These are phyloP conservation scores for Chaetoceros tenuissimus DNA, from an alignment of 108 stramenopile species.

Conservation along the genomic window DNA sequence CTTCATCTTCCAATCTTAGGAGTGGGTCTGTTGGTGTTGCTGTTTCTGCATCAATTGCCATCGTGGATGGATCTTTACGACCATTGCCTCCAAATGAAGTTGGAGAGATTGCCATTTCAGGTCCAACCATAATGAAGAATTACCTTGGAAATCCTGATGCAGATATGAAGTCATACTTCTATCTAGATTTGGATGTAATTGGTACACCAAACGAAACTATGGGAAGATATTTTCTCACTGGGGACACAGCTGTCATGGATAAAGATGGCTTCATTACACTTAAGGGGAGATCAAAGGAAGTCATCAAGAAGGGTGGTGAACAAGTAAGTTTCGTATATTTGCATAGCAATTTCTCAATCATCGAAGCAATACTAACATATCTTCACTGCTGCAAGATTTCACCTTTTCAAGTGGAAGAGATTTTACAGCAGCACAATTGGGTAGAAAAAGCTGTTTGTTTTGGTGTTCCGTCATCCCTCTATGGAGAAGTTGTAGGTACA, in stretches of 20 bases:
- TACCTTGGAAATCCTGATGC: conserved; percentile 21
- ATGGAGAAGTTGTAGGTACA: conserved; percentile 7
- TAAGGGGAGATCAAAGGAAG: conserved; percentile 45
- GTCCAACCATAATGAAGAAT: conserved; percentile 5
- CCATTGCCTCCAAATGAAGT: not conserved
- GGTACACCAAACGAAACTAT: conserved; percentile 10
- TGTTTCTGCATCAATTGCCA: conserved; percentile 5
- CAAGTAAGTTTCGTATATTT: too few species aligned
- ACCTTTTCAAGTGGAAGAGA: conserved; percentile 49
- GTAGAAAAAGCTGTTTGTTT: conserved; percentile 1
- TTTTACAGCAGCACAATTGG: conserved; percentile 6
- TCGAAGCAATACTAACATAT: too few species aligned
- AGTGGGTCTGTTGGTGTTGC: conserved; percentile 5
- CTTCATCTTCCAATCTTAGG: not conserved
- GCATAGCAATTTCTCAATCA: too few species aligned
- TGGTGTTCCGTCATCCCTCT: not conserved
- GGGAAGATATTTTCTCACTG: conserved; percentile 14
- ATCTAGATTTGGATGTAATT: conserved; percentile 18
- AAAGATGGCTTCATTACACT: conserved; percentile 38
- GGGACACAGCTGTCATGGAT: conserved; percentile 38
- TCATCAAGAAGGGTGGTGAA: conserved; percentile 59
- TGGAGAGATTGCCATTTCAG: conserved; percentile 29
- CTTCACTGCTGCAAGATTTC: too few species aligned
- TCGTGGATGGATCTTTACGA: conserved; percentile 5
- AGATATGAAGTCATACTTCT: conserved; percentile 16